Conservation (phyloP, 768 basidiomycete genomes). For the Boletus rex-veris region DNA sequence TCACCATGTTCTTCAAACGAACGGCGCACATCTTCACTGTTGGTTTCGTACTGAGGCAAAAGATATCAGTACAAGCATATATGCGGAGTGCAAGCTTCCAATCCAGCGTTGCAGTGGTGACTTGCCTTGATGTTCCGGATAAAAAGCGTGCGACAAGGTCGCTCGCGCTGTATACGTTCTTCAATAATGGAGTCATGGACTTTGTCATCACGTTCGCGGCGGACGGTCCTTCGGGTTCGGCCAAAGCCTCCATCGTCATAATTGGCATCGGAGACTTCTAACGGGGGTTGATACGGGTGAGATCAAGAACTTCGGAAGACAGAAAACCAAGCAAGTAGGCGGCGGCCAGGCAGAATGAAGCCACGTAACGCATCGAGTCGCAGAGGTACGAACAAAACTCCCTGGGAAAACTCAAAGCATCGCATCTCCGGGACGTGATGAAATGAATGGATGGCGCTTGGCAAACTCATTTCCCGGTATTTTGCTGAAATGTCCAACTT, state of each 20-base stretch:
- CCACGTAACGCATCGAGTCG: slow-evolving; percentile 46
- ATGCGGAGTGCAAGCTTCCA: slow-evolving; percentile 4
- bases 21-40: slow-evolving; percentile 76
- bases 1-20: slow-evolving; percentile 93
- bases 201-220: slow-evolving; percentile 84
- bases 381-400: slow-evolving; percentile 20
- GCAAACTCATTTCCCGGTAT: slow-evolving; percentile 29
- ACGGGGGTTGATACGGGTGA: slow-evolving; percentile 41
- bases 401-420: slow-evolving; percentile 26
- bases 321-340: slow-evolving; percentile 38
- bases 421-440: slow-evolving; percentile 15
- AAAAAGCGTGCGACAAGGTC: slow-evolving; percentile 93
- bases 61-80: slow-evolving; percentile 11
- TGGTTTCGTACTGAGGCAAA: slow-evolving; percentile 74
- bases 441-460: slow-evolving; percentile 18
- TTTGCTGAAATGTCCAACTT: slow-evolving; percentile 33
- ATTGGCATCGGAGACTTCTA: slow-evolving; percentile 60
- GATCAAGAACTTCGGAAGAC: slow-evolving; percentile 48
- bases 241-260: slow-evolving; percentile 53
- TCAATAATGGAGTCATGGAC: slow-evolving; percentile 90
- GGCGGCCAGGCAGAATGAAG: slow-evolving; percentile 40
- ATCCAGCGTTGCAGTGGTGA: slow-evolving; percentile 23
- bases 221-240: slow-evolving; percentile 46
- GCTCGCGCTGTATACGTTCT: slow-evolving; percentile 89
- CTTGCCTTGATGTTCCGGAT: slow-evolving; percentile 98